Evolutionary conservation across 345 rosid genomes (phyloP).

Genomic region (Sapria himalayana): DNA sequence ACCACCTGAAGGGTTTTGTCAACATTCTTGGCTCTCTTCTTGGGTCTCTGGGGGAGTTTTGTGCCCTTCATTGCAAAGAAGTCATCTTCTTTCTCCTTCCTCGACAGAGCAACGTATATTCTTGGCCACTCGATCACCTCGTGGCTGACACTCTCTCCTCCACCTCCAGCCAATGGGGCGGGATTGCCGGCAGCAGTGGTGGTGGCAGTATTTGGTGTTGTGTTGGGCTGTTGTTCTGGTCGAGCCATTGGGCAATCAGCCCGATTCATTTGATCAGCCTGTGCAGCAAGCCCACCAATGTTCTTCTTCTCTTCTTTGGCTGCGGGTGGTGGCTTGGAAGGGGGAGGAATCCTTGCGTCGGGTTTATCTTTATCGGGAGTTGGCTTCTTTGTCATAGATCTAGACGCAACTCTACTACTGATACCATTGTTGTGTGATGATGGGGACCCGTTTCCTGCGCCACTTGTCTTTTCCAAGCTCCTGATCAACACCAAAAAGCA

Average conservation of each 20-base stretch:
- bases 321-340: slow-evolving; percentile 9
- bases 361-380: slow-evolving; percentile 28
- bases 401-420: slow-evolving; percentile 19
- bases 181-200: slow-evolving; percentile 3
- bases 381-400: slow-evolving; percentile 28
- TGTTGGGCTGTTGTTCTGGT: slow-evolving; percentile 14
- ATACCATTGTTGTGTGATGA: slow-evolving; percentile 20
- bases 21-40: slow-evolving; percentile 44
- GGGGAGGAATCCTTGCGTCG: slow-evolving; percentile 18
- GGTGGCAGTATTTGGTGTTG: too few relatives aligned
- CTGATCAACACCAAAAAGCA: slow-evolving; percentile 23
- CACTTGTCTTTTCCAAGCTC: slow-evolving; percentile 31
- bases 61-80: slow-evolving; percentile 53
- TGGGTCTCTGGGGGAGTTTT: slow-evolving; percentile 48
- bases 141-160: slow-evolving; percentile 10
- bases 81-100: slow-evolving; percentile 58
- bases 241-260: slow-evolving; percentile 7
- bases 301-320: slow-evolving; percentile 22
- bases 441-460: slow-evolving; percentile 27
- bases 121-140: slow-evolving; percentile 38
- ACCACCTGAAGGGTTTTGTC: slow-evolving; percentile 54
- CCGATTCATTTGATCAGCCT: slow-evolving; percentile 11
- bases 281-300: slow-evolving; percentile 16
- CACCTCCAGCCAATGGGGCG: slow-evolving; percentile 1
- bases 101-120: slow-evolving; percentile 27